These are phyloP conservation scores for Petunia axillaris DNA, from an alignment of 257 asterid species.

Conservation along the genomic window DNA sequence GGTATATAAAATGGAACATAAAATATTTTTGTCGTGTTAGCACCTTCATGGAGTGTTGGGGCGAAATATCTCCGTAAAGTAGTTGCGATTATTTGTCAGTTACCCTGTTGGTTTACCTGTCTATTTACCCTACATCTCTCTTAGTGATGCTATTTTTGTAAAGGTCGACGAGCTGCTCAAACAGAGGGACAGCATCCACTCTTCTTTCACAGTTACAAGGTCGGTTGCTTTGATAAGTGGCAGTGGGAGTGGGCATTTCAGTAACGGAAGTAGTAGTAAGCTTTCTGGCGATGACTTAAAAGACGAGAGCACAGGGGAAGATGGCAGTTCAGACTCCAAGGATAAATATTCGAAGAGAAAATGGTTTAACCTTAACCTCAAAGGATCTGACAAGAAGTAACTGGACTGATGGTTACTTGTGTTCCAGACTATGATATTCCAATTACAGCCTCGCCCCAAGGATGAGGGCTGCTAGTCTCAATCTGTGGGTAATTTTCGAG, in stretches of 20 bases:
- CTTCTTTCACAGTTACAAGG: slow-evolving; percentile 74
- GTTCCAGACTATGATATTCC: slow-evolving; percentile 31
- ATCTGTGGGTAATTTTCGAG: neutral
- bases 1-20: too few relatives aligned
- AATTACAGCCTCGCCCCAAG: slow-evolving; percentile 33
- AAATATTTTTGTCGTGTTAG: too few relatives aligned
- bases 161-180: slow-evolving; percentile 97
- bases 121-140: neutral
- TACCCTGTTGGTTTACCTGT: neutral
- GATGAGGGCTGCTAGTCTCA: slow-evolving; percentile 3
- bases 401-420: neutral
- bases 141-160: slow-evolving; percentile 16
- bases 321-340: slow-evolving; percentile 88
- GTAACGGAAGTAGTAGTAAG: slow-evolving; percentile 88
- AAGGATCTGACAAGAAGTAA: slow-evolving; percentile 73
- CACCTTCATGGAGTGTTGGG: too few relatives aligned
- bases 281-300: slow-evolving; percentile 57
- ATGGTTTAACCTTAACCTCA: slow-evolving; percentile 87
- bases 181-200: slow-evolving; percentile 86
- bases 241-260: slow-evolving; percentile 70
- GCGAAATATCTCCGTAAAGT: too few relatives aligned
- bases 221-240: slow-evolving; percentile 55
- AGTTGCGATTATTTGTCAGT: neutral
- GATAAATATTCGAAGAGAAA: slow-evolving; percentile 79
- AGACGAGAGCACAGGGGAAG: slow-evolving; percentile 80